These are phyloP conservation scores for Setaria viridis DNA, from an alignment of 202 grass and related monocot genomes.

Conservation along the genomic window DNA sequence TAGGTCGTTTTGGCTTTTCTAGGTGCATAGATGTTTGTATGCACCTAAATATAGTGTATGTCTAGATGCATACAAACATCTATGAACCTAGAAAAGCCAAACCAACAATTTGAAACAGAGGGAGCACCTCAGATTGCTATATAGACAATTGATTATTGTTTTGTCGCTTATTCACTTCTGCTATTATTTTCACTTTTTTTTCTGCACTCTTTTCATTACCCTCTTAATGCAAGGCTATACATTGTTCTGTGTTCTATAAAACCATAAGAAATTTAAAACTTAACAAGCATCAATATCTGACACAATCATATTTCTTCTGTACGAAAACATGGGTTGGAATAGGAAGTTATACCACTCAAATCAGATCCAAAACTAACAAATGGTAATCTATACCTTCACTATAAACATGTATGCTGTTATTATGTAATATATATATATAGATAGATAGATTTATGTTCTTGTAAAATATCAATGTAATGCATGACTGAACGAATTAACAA, in stretches of 20 bases:
- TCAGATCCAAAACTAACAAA: constrained; percentile 14
- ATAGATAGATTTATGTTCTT: background rate
- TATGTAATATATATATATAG: background rate
- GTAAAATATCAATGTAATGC: background rate
- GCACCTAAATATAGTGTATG: too few species aligned
- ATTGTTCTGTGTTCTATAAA: background rate
- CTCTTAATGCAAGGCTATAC: background rate
- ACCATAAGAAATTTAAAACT: constrained; percentile 17
- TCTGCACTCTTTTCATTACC: background rate
- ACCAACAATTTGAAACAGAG: too few species aligned
- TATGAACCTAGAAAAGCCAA: too few species aligned
- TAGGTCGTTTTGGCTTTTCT: too few species aligned
- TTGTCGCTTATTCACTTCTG: background rate
- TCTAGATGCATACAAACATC: too few species aligned
- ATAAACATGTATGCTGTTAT: constrained; percentile 28
- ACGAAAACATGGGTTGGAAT: constrained; percentile 5
- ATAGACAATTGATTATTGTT: background rate
- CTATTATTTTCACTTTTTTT: background rate
- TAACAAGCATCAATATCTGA: constrained; percentile 17
- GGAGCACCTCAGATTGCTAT: background rate
- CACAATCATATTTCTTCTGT: constrained; percentile 26
- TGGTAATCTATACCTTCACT: constrained; percentile 1
- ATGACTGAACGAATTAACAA: background rate
- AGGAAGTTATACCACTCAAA: constrained; percentile 16
- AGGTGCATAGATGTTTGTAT: too few species aligned